phyloP scores from a whole-genome alignment of 2,329 filamentous ascomycete genomes.

The Metarhizium album region DNA sequence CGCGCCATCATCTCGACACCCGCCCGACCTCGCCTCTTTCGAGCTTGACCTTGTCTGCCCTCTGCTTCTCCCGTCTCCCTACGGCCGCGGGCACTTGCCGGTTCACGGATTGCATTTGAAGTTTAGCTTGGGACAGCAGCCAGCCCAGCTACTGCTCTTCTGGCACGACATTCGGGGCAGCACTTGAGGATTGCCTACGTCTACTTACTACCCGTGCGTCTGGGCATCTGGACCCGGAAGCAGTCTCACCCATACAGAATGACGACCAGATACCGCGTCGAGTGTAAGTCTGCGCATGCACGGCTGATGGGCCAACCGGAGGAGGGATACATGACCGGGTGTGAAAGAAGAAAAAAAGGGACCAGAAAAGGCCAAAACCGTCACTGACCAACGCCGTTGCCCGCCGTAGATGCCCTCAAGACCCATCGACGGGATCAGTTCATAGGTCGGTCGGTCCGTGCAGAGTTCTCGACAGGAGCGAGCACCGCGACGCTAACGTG shows the following conservation, averaged over 20 bases:
- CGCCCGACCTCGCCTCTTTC: neutral
- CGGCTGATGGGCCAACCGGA: too few relatives aligned
- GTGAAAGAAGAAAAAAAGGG: too few relatives aligned
- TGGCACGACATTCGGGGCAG: too few relatives aligned
- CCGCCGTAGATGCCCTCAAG: conserved; percentile 51
- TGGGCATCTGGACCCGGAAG: neutral
- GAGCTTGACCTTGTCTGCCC: neutral
- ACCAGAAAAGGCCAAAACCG: too few relatives aligned
- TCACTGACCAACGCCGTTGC: too few relatives aligned
- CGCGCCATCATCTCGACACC: neutral
- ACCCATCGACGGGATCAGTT: conserved; percentile 87
- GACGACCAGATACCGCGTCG: conserved; percentile 58
- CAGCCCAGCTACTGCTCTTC: too few relatives aligned
- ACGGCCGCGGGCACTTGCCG: too few relatives aligned
- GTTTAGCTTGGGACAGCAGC: neutral
- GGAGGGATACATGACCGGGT: too few relatives aligned
- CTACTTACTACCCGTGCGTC: too few relatives aligned
- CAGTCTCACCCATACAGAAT: conserved; percentile 25
- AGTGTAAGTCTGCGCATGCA: conserved; percentile 54
- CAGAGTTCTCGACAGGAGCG: neutral
- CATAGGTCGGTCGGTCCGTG: conserved; percentile 44
- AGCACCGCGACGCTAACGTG: neutral
- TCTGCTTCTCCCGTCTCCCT: too few relatives aligned
- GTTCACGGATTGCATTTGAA: neutral
- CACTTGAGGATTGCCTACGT: too few relatives aligned